These are phyloP conservation scores for Globisporangium nunn DNA, from an alignment of 352 stramenopile species.

Conservation along the genomic window DNA sequence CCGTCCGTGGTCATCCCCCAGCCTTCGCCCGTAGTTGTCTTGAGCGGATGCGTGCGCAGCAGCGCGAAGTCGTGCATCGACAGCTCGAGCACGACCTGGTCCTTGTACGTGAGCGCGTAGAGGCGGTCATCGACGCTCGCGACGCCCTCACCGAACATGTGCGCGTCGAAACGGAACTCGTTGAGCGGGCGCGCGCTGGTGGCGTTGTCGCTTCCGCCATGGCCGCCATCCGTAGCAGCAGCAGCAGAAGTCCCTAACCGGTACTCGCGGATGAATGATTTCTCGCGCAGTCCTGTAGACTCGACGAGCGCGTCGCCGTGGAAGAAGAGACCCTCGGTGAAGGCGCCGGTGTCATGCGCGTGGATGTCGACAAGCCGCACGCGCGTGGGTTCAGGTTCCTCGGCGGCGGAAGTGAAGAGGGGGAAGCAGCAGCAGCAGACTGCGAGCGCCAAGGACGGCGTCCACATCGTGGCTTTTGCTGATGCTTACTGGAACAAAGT, in stretches of 20 bases:
- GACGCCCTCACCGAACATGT: slow-evolving; percentile 80
- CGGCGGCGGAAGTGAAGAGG: too few species aligned
- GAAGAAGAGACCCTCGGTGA: slow-evolving; percentile 74
- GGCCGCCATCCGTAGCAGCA: not conserved
- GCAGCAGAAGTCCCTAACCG: not conserved
- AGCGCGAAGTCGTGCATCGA: slow-evolving; percentile 50
- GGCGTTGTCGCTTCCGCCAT: not conserved
- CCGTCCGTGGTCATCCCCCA: slow-evolving; percentile 86
- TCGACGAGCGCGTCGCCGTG: slow-evolving; percentile 55
- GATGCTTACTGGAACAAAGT: too few species aligned
- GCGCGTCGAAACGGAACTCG: slow-evolving; percentile 48
- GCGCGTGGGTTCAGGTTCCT: slow-evolving; percentile 13
- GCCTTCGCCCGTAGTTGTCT: slow-evolving; percentile 78
- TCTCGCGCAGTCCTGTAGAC: slow-evolving; percentile 56
- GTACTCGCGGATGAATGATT: slow-evolving; percentile 74
- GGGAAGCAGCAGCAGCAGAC: too few species aligned
- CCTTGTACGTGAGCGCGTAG: slow-evolving; percentile 81
- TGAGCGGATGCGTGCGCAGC: slow-evolving; percentile 41
- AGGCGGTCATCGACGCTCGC: slow-evolving; percentile 63
- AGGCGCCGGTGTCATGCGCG: slow-evolving; percentile 55
- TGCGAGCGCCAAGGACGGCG: too few species aligned
- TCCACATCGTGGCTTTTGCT: too few species aligned
- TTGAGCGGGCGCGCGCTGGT: slow-evolving; percentile 12
- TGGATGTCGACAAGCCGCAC: slow-evolving; percentile 56
- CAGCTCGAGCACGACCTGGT: slow-evolving; percentile 51